Conservation (phyloP, 116 monocot genomes). For the Cymodocea nodosa region DNA sequence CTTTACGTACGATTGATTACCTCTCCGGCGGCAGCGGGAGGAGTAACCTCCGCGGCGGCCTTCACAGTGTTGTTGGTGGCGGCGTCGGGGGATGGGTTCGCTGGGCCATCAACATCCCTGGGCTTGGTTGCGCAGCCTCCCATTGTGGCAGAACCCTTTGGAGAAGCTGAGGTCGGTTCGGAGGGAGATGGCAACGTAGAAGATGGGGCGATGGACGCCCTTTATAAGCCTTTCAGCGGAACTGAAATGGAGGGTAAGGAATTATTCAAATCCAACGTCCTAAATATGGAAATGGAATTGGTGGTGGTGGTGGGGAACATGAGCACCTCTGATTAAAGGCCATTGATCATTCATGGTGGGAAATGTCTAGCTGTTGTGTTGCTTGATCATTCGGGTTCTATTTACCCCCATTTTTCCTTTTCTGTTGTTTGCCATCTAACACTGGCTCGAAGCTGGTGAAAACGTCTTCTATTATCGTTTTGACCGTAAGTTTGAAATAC, state of each 20-base stretch:
- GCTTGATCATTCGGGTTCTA: no score
- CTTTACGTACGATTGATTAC: neutral
- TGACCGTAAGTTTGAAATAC: no score
- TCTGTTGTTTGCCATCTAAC: no score
- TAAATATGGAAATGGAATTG: neutral
- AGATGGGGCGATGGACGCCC: neutral
- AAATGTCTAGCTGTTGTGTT: no score
- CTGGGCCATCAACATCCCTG: neutral
- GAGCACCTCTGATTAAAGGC: no score
- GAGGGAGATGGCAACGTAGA: neutral
- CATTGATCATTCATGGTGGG: no score
- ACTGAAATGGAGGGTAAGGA: neutral
- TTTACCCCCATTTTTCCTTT: no score
- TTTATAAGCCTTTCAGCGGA: neutral
- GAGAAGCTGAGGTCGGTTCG: neutral
- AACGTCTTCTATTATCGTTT: no score
- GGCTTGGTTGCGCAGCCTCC: slow-evolving; percentile 13
- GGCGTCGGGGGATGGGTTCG: neutral
- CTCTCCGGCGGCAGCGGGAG: neutral
- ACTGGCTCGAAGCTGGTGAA: no score
- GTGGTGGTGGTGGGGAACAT: neutral
- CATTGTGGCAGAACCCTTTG: neutral
- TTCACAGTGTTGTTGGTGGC: neutral
- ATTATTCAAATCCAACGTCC: neutral
- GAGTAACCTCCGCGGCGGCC: no score